Base-by-base conservation (phyloP, 2,329 filamentous ascomycete species). In the Penicillium glabrum region DNA sequence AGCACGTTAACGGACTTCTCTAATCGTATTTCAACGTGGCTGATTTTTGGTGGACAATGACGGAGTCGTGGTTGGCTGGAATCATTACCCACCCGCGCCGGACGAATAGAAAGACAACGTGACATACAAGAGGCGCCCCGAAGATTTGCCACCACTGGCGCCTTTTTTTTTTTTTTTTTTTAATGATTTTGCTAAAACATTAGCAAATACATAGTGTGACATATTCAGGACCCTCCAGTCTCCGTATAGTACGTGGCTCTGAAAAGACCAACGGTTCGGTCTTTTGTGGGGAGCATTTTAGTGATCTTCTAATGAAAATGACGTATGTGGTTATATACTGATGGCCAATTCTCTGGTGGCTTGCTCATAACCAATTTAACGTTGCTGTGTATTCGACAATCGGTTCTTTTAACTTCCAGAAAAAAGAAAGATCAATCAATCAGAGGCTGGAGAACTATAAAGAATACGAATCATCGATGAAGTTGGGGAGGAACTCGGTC, bases 131-230 rank as follows among this genome's bases (percentile, higher is more conserved):
- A 19, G 39, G 16, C 31, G 33, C 39, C 33, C 26, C 21, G 23
- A 52, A 53, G 50, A 54, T 58, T 60, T 49, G 59, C 57, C 59
- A 59, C 59, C 46, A 37, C 33, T 48, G 37, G 51, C 46, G 56
- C 46, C 10, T 19, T 37, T 39, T 19, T 9, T 39, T 19, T 19
- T 19, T 26, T 19, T 37, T 19, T 19, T 9, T 19, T 10, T 19
- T 3, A 3, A 9, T 39, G 1, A 39, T 39, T 4, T 10, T 19
- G 7, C 35, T 10, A 19, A 13, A 9, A 19, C 3, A n/a, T 10
- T 9, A 13, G 16, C 19, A 41, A 41, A 41, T 41, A 41, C 19
- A 9, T 3, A 11, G 19, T 21, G 13, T 49, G 29, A 49, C 21
- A 23, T 13, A 13, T 21, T 4, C 16, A 37, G 19, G 10, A 3